Base-by-base conservation (phyloP, 805 yeast genomes). In the Lipomyces yamadae region DNA sequence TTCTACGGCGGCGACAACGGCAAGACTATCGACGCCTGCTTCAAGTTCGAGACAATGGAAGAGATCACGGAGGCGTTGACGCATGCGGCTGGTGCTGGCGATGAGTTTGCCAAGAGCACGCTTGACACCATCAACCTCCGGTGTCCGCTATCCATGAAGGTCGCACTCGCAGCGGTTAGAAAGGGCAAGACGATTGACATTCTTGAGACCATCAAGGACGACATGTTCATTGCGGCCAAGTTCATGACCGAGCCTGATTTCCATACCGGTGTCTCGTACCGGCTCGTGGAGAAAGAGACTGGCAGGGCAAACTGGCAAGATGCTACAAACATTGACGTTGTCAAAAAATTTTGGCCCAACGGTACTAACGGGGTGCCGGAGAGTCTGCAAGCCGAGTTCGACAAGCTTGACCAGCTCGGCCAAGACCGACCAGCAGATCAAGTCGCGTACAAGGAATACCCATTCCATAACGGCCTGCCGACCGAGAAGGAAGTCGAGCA, bases 401-500 rank as follows among this genome's bases (percentile, higher is more conserved):
- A 58, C 18, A 58, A 54, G n/a, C 52, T 53, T 15, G 50, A 55
- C 75, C 30, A 11, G 34, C 32, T 52, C 34, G 34, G 15, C 33
- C 34, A 10, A 13, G 55, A 52, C 6, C 72, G 72, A 33, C 67
- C 72, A 55, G 70, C 24, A 15, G 65, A 78, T 37, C 75, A 75
- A 55, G 75, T 78, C 53, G 79, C 83, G 24, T 84, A 81, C 78
- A 76, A 74, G 42, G 78, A 82, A 69, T 84, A 85, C 74, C 92
- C 92, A 48, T 85, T 81, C 79, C 79, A 85, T 74, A 89, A 86
- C 83, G 97, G 96, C 37, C 82, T 95, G 71, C 98, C 98, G 61
- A 81, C 85, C 11, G 91, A 90, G 77, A 69, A 76, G 48, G 89
- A 86, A 67, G 82, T 94, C 65, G 84, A 83, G 73, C 80, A 81